phyloP scores from a whole-genome alignment of 345 rosid genomes.

The Arabidopsis suecica region DNA sequence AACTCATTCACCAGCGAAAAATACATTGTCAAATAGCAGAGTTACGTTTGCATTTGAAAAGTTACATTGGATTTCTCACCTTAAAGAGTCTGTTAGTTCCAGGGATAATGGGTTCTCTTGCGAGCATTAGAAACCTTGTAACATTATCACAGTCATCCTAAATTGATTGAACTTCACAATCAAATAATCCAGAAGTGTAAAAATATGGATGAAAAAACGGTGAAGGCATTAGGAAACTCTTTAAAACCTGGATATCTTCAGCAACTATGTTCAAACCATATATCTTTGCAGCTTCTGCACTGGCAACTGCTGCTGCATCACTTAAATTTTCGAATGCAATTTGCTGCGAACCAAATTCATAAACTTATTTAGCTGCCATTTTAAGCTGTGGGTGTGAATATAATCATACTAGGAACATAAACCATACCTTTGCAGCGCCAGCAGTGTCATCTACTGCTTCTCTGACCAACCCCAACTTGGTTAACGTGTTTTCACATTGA shows the following conservation, averaged over 20 bases:
- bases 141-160: slow-evolving; percentile 92
- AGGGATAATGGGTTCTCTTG: slow-evolving; percentile 98
- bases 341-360: slow-evolving; percentile 49
- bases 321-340: slow-evolving; percentile 66
- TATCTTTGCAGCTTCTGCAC: slow-evolving; percentile 79
- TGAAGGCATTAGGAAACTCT: slow-evolving; percentile 1
- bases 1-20: slow-evolving; percentile 3
- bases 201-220: slow-evolving; percentile 3
- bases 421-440: slow-evolving; percentile 90
- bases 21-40: not conserved
- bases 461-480: slow-evolving; percentile 78
- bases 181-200: slow-evolving; percentile 25
- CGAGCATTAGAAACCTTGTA: slow-evolving; percentile 94
- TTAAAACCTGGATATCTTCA: slow-evolving; percentile 88
- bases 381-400: slow-evolving; percentile 3
- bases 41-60: not conserved
- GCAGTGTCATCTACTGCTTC: slow-evolving; percentile 98
- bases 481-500: slow-evolving; percentile 91
- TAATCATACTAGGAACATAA: not conserved
- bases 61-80: slow-evolving; percentile 55
- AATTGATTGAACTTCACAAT: slow-evolving; percentile 36
- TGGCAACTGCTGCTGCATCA: slow-evolving; percentile 94
- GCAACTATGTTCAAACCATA: slow-evolving; percentile 89
- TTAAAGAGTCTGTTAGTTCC: slow-evolving; percentile 83
- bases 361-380: slow-evolving; percentile 25